phyloP scores from a whole-genome alignment of 164 flowering plant species.

The Nymphaea colorata region DNA sequence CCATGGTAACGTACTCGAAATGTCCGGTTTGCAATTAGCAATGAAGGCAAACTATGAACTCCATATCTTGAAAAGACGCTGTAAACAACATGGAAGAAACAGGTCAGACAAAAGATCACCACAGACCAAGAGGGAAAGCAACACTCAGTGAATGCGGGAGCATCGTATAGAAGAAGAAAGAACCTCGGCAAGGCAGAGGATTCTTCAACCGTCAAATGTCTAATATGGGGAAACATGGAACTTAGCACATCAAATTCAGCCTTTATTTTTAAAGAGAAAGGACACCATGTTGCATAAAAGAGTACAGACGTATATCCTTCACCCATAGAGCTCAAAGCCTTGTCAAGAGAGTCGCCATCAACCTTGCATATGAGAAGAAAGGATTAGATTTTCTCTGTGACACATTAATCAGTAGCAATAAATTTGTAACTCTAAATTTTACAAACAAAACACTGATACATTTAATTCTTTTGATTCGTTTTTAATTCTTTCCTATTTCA shows the following conservation, averaged over 20 bases:
- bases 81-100: background rate
- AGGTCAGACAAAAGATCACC: background rate
- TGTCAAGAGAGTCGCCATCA: too few species aligned
- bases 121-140: background rate
- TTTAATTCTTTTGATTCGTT: too few species aligned
- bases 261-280: background rate
- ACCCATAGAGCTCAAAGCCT: background rate
- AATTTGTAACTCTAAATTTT: too few species aligned
- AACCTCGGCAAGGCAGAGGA: background rate
- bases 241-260: background rate
- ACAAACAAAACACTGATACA: background rate
- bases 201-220: background rate
- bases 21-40: background rate
- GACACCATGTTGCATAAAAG: background rate
- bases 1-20: background rate
- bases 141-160: background rate
- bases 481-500: background rate
- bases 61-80: background rate
- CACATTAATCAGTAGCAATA: too few species aligned
- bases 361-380: too few species aligned
- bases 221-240: background rate
- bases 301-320: background rate
- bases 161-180: too few species aligned
- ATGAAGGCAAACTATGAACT: background rate
- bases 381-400: too few species aligned